phyloP scores from a whole-genome alignment of 805 yeast species.

The Candida quercuum region DNA sequence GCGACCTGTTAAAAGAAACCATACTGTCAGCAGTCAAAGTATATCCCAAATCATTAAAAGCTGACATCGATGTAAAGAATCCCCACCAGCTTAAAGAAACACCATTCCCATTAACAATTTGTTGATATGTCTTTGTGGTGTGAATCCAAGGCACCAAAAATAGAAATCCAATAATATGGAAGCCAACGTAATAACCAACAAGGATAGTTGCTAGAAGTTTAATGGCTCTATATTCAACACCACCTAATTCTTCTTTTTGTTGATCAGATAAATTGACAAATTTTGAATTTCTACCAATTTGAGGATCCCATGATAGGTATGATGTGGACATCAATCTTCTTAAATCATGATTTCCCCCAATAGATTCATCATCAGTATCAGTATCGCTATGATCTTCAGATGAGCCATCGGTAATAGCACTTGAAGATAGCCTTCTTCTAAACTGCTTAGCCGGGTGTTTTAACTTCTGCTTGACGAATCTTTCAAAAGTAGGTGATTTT shows the following conservation, averaged over 20 bases:
- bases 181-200: constrained; percentile 65
- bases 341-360: constrained; percentile 27
- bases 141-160: constrained; percentile 61
- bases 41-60: constrained; percentile 82
- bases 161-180: constrained; percentile 52
- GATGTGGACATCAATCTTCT: constrained; percentile 43
- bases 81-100: constrained; percentile 91
- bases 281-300: constrained; percentile 88
- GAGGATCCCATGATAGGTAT: constrained; percentile 86
- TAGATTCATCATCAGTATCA: constrained; percentile 21
- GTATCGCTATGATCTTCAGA: constrained; percentile 8
- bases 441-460: constrained; percentile 23
- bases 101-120: constrained; percentile 47
- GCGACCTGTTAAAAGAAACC: constrained; percentile 56
- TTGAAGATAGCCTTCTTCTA: constrained; percentile 23
- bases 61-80: constrained; percentile 71
- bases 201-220: constrained; percentile 68
- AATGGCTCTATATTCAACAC: constrained; percentile 91
- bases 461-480: constrained; percentile 29
- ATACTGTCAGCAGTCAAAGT: constrained; percentile 81
- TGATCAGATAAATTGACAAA: constrained; percentile 75
- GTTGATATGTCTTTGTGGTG: constrained; percentile 34
- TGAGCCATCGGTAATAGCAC: constrained; percentile 19
- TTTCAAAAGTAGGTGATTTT: constrained; percentile 47
- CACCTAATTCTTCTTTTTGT: constrained; percentile 93